A percentile compares a stretch with the other conserved stretches of the same genome.
Conservation (phyloP, 129 eudicot genomes). For the Sambucus nigra region DNA sequence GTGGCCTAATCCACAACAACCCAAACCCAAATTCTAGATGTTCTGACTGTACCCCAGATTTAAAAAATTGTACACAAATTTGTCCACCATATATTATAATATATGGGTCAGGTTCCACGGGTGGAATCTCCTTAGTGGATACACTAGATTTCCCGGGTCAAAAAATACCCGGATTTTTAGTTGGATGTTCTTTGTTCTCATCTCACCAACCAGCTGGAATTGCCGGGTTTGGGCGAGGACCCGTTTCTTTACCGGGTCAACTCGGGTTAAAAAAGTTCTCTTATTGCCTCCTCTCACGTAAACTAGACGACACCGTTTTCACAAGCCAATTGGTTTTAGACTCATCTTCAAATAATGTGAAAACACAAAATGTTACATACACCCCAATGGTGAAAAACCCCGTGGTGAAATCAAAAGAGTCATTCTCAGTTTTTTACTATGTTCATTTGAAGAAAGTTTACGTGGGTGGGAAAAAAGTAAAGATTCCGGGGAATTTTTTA, state of each 20-base stretch:
- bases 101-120: constrained; percentile 47
- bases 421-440: constrained; percentile 34
- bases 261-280: constrained; percentile 44
- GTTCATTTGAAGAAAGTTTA: constrained; percentile 23
- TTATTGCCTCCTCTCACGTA: constrained; percentile 36
- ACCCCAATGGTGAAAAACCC: constrained; percentile 39
- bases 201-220: constrained; percentile 48
- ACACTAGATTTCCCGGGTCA: constrained; percentile 22
- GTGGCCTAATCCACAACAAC: constrained; percentile 34
- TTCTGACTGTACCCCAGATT: constrained; percentile 13
- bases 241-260: constrained; percentile 36
- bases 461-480: constrained; percentile 26
- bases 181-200: constrained; percentile 51
- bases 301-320: constrained; percentile 26
- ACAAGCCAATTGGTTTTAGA: constrained; percentile 22
- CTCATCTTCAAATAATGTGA: too few relatives aligned
- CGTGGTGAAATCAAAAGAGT: constrained; percentile 3
- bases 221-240: constrained; percentile 55
- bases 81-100: constrained; percentile 51
- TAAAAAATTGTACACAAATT: constrained; percentile 28
- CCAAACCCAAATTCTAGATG: constrained; percentile 19
- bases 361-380: constrained; percentile 24
- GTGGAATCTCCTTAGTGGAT: constrained; percentile 38
- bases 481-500: constrained; percentile 21
- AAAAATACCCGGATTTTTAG: constrained; percentile 25